Conservation (phyloP, 2,329 filamentous ascomycete species). For the Gnomoniopsis sp. region DNA sequence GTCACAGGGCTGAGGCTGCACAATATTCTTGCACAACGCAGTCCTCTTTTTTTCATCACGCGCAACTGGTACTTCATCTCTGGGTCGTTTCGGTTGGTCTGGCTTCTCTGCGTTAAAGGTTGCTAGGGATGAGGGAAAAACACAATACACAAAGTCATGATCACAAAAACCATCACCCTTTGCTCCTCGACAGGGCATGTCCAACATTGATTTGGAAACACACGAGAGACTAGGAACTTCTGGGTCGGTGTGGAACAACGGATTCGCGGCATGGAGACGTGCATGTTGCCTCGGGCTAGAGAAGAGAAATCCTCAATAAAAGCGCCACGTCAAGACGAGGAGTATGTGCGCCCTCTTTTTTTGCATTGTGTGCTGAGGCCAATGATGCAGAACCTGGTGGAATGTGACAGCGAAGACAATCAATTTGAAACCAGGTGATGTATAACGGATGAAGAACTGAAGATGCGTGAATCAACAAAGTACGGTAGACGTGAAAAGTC, state of each 20-base stretch:
- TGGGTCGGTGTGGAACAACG: not conserved
- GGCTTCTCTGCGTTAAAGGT: slow-evolving; percentile 21
- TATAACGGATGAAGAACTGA: too few species aligned
- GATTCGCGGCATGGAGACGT: slow-evolving; percentile 9
- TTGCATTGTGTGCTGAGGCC: too few species aligned
- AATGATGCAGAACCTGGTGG: not conserved
- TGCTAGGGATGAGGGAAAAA: slow-evolving; percentile 16
- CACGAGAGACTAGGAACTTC: not conserved
- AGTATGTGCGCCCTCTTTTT: not conserved
- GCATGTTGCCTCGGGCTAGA: not conserved
- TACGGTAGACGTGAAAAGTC: too few species aligned
- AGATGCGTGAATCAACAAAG: too few species aligned
- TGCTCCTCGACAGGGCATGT: slow-evolving; percentile 5
- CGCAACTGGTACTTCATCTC: slow-evolving; percentile 19
- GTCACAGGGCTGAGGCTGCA: slow-evolving; percentile 4
- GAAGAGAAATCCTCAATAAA: slow-evolving; percentile 1
- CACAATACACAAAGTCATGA: slow-evolving; percentile 16
- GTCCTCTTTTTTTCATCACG: slow-evolving; percentile 5
- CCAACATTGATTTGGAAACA: not conserved
- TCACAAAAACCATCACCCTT: slow-evolving; percentile 9
- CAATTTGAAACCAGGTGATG: too few species aligned
- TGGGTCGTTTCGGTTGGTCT: slow-evolving; percentile 22
- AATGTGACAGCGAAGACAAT: not conserved
- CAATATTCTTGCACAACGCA: not conserved
- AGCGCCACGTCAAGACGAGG: slow-evolving; percentile 5